These are phyloP conservation scores for Scheffersomyces parashehatae DNA, from an alignment of 1,139 yeast species.

Conservation along the genomic window DNA sequence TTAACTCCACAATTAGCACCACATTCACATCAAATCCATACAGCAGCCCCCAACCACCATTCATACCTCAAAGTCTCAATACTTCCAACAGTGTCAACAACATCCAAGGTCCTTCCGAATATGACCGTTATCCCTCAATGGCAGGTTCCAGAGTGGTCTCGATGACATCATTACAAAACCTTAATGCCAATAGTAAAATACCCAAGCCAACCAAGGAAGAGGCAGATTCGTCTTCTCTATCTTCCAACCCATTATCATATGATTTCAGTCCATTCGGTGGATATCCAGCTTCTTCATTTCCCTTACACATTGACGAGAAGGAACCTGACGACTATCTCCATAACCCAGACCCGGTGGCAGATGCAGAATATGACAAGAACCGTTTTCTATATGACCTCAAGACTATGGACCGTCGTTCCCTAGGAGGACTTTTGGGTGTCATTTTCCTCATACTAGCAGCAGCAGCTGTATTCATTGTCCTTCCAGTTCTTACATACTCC, in stretches of 20 bases:
- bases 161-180: slow-evolving; percentile 34
- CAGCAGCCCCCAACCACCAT: background rate
- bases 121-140: slow-evolving; percentile 57
- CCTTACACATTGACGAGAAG: slow-evolving; percentile 30
- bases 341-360: slow-evolving; percentile 33
- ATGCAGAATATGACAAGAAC: slow-evolving; percentile 29
- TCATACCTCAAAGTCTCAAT: background rate
- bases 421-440: slow-evolving; percentile 24
- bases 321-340: slow-evolving; percentile 33
- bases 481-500: slow-evolving; percentile 30
- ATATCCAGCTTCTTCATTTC: slow-evolving; percentile 31
- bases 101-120: slow-evolving; percentile 50
- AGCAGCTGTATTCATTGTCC: slow-evolving; percentile 22
- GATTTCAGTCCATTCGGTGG: slow-evolving; percentile 33
- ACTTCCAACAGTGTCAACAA: slow-evolving; percentile 11
- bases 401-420: slow-evolving; percentile 23
- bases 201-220: slow-evolving; percentile 7
- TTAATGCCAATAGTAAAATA: slow-evolving; percentile 11
- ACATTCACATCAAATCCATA: background rate
- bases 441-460: slow-evolving; percentile 19
- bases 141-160: slow-evolving; percentile 51
- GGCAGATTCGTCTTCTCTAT: slow-evolving; percentile 11
- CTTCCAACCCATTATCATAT: slow-evolving; percentile 13
- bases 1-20: background rate
- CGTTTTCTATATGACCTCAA: slow-evolving; percentile 25